phyloP scores from a whole-genome alignment of 2,329 filamentous ascomycete genomes.

The Clarireedia hainanense region DNA sequence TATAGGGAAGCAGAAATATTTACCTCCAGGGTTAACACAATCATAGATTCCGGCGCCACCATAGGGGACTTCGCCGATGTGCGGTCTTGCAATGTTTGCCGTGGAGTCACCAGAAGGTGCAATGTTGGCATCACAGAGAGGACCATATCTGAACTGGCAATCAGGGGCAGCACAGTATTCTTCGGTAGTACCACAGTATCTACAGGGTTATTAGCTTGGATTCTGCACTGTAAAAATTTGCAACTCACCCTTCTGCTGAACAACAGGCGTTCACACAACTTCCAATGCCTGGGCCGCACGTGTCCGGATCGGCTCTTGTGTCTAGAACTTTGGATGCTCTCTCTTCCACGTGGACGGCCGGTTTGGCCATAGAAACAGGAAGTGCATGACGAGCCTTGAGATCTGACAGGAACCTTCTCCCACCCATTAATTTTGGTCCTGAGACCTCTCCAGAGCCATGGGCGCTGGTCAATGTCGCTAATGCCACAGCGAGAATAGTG shows the following conservation, averaged over 20 bases:
- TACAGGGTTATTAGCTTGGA: background rate
- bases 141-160: constrained; percentile 53
- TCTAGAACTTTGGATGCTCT: background rate
- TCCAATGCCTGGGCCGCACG: constrained; percentile 24
- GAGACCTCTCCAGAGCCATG: constrained; percentile 15
- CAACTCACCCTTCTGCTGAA: constrained; percentile 21
- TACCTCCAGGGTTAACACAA: constrained; percentile 43
- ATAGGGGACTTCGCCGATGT: constrained; percentile 46
- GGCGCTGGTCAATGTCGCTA: constrained; percentile 16
- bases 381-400: constrained; percentile 18
- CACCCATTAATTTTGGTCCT: constrained; percentile 21
- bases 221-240: background rate
- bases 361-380: constrained; percentile 2
- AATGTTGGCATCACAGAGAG: constrained; percentile 51
- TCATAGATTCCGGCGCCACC: constrained; percentile 50
- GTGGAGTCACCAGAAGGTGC: constrained; percentile 48
- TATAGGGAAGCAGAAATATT: background rate
- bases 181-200: constrained; percentile 20
- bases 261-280: constrained; percentile 23
- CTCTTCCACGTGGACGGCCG: constrained; percentile 10
- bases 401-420: constrained; percentile 20
- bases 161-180: constrained; percentile 54
- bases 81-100: constrained; percentile 38
- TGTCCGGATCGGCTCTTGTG: constrained; percentile 15
- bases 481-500: constrained; percentile 7